Evolutionary conservation across 768 basidiomycete genomes (phyloP), one percentile per base, ranked within the genome.

Genomic region (Agaricus sinodeliciosus): DNA sequence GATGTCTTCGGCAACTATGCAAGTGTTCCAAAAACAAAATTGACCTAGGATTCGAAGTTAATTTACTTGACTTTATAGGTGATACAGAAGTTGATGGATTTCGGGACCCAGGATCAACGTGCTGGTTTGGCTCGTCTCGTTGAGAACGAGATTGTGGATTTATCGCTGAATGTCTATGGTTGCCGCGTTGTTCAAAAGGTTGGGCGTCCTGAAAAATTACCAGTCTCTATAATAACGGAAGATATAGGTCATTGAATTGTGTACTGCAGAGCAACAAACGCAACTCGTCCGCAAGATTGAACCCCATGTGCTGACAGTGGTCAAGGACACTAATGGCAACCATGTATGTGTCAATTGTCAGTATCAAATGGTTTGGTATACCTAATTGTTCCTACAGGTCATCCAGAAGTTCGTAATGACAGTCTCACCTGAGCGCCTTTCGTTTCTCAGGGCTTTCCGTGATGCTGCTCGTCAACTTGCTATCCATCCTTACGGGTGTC

Each of bases 1-100:
- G 92, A 96, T 63, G 89, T 96, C 42, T 98, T 95, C 64, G 95
- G 94, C 51, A 98, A 98, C 72, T 98, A 96, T 71, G 89, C 91
- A 64, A 59, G 86, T 70, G 31, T 48, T 48, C 35, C 4, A 22
- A 48, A 49, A n/a, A n/a, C n/a, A n/a, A n/a, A n/a, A n/a, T n/a
- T 18, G 50, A 42, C 63, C 41, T 54, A 36, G 31, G 35, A 43
- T 27, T 15, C 12, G 39, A 34, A 16, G 13, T 44, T 43, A 50
- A 35, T 46, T 43, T 19, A 22, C 42, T 36, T 13, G 37, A 2
- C 27, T 34, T 40, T 50, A 47, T 41, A 46, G 49, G 44, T 51
- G 13, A 47, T 51, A 12, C 49, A 51, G n/a, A 50, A 55, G n/a
- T 45, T 49, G 43, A 49, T 50, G 48, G 48, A 50, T 25, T 50